A percentile compares a stretch with the other conserved stretches of the same genome.
These are phyloP conservation scores for Ammopiptanthus mongolicus DNA, from an alignment of 306 rosid species.

Conservation along the genomic window DNA sequence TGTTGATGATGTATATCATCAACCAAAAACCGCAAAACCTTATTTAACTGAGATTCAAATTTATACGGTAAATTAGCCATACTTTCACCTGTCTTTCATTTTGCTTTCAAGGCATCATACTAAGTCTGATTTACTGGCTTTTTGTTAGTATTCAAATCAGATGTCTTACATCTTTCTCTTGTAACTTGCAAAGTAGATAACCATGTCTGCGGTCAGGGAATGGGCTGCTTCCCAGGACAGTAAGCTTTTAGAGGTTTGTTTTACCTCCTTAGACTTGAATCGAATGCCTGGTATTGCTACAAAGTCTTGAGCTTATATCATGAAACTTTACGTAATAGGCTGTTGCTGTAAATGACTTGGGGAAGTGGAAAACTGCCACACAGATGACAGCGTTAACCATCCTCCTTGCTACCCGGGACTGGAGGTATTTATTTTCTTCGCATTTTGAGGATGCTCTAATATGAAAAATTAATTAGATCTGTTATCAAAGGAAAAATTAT, in stretches of 20 bases:
- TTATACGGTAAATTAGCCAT: not conserved
- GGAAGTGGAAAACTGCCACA: constrained; percentile 98
- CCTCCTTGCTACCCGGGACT: constrained; percentile 87
- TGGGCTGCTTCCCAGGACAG: constrained; percentile 99
- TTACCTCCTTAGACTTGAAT: constrained; percentile 6
- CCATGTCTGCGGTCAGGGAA: constrained; percentile 99
- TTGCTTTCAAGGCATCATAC: not conserved
- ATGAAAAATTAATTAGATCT: not conserved
- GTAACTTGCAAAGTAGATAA: constrained; percentile 54
- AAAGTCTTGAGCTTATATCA: not conserved
- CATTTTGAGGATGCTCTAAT: constrained; percentile 7
- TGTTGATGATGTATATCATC: not conserved
- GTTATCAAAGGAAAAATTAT: not conserved
- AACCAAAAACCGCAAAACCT: not conserved
- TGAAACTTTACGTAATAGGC: constrained; percentile 45
- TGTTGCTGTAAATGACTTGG: constrained; percentile 99
- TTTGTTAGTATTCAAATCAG: not conserved
- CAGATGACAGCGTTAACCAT: constrained; percentile 86
- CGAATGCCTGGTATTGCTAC: not conserved
- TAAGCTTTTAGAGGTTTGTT: constrained; percentile 85
- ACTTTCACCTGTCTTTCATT: not conserved
- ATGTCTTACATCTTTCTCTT: constrained; percentile 21
- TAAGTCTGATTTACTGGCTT: constrained; percentile 1
- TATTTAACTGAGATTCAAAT: not conserved
- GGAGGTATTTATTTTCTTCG: constrained; percentile 46